Percentiles rank a stretch among this genome's conserved stretches.
phyloP scores from a whole-genome alignment of 352 stramenopile genomes.

The Globisporangium parvum region DNA sequence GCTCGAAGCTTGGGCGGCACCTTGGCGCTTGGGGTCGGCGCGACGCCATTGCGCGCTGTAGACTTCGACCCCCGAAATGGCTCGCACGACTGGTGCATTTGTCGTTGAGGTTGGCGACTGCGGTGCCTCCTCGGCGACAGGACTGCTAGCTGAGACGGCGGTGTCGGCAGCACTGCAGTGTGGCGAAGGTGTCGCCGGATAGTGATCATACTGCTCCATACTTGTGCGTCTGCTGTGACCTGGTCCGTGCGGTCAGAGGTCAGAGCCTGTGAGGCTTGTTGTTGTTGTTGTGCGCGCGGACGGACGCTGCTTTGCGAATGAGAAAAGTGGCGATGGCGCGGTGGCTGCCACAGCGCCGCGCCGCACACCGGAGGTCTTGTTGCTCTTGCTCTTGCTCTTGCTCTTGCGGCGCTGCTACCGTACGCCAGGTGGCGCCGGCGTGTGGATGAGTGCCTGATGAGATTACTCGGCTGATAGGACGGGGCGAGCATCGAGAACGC shows the following conservation, averaged over 20 bases:
- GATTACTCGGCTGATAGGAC: background rate
- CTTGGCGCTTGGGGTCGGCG: conserved; percentile 2
- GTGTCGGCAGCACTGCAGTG: background rate
- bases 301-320: background rate
- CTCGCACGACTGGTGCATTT: background rate
- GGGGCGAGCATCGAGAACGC: background rate
- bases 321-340: background rate
- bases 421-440: background rate
- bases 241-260: background rate
- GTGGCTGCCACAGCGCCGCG: background rate
- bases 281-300: background rate
- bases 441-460: background rate
- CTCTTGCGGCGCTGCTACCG: background rate
- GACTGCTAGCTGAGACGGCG: background rate
- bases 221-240: background rate
- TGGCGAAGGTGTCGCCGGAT: background rate
- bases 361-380: too few species aligned
- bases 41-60: conserved; percentile 10
- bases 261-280: too few species aligned
- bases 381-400: too few species aligned
- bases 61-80: background rate
- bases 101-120: background rate
- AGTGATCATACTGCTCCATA: conserved; percentile 2
- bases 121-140: background rate
- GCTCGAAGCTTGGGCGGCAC: background rate